Evolutionary conservation across 129 eudicot species (phyloP).

Genomic region (Centella asiatica): DNA sequence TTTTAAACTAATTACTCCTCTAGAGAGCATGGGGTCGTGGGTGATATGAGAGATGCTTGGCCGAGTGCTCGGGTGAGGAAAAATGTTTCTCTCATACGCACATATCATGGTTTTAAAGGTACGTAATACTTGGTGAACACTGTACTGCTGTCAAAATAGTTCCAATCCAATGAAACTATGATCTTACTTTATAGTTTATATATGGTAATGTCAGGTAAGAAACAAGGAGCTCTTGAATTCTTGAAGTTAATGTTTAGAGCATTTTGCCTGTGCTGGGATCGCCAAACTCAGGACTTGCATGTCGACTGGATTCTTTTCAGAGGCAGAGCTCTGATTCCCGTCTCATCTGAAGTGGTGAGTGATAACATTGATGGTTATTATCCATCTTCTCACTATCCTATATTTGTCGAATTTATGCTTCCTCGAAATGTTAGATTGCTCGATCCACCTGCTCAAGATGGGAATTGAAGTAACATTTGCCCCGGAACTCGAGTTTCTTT

Average conservation of each 20-base stretch:
- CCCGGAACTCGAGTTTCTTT: neutral
- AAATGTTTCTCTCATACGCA: slow-evolving; percentile 75
- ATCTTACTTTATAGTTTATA: neutral
- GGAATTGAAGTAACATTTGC: slow-evolving; percentile 12
- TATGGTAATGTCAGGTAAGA: slow-evolving; percentile 49
- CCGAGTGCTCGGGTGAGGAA: slow-evolving; percentile 93
- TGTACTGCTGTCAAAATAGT: neutral
- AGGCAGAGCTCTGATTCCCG: slow-evolving; percentile 77
- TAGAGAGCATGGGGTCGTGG: slow-evolving; percentile 95
- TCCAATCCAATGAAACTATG: neutral
- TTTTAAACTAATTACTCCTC: slow-evolving; percentile 3
- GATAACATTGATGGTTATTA: slow-evolving; percentile 78
- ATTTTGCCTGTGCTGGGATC: slow-evolving; percentile 98
- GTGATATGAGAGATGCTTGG: slow-evolving; percentile 99
- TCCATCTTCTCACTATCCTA: slow-evolving; percentile 92
- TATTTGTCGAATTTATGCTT: slow-evolving; percentile 89
- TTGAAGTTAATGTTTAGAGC: slow-evolving; percentile 84
- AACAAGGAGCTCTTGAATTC: slow-evolving; percentile 81
- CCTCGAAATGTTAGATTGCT: slow-evolving; percentile 70
- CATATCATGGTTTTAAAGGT: slow-evolving; percentile 97
- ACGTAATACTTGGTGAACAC: neutral
- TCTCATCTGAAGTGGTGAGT: slow-evolving; percentile 74
- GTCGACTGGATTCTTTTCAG: slow-evolving; percentile 82
- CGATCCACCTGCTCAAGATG: slow-evolving; percentile 62
- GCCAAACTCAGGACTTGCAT: slow-evolving; percentile 96